phyloP scores from a whole-genome alignment of 148 eudicot species.

The Rhododendron williamsianum region DNA sequence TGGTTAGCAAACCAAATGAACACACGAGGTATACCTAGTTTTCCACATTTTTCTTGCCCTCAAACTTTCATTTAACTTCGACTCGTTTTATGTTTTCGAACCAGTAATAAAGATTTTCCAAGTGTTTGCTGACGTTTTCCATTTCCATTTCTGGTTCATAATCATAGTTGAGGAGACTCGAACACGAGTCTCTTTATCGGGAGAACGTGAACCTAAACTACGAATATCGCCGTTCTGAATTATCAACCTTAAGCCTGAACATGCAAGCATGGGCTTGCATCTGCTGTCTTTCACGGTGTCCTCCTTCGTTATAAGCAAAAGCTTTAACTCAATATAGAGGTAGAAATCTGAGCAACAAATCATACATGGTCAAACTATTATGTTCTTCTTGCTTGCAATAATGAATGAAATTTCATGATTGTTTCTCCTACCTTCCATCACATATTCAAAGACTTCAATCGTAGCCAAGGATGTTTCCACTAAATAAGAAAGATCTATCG shows the following conservation, averaged over 20 bases:
- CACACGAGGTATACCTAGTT: not conserved
- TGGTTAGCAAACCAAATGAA: not conserved
- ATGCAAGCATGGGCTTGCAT: too few species aligned
- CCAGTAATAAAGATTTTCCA: not conserved
- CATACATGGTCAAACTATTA: conserved; percentile 1
- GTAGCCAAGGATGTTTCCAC: conserved; percentile 13
- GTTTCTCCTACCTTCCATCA: conserved; percentile 12
- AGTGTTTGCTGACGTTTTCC: not conserved
- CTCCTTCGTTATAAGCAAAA: not conserved
- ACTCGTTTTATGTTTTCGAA: not conserved
- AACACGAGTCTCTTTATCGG: not conserved
- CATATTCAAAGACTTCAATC: not conserved
- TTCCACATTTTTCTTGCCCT: not conserved
- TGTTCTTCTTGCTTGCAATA: conserved; percentile 7
- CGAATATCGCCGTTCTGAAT: too few species aligned
- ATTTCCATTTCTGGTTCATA: not conserved
- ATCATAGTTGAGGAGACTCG: not conserved
- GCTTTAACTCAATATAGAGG: too few species aligned
- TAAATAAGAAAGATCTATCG: conserved; percentile 2
- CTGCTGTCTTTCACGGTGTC: not conserved
- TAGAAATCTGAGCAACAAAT: not conserved
- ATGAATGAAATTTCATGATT: not conserved
- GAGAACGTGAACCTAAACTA: not conserved
- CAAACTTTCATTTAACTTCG: not conserved
- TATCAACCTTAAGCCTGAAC: too few species aligned